A percentile compares a stretch with the other conserved stretches of the same genome.
Conservation (phyloP, 176 grass and related monocot genomes). For the Areca catechu region DNA sequence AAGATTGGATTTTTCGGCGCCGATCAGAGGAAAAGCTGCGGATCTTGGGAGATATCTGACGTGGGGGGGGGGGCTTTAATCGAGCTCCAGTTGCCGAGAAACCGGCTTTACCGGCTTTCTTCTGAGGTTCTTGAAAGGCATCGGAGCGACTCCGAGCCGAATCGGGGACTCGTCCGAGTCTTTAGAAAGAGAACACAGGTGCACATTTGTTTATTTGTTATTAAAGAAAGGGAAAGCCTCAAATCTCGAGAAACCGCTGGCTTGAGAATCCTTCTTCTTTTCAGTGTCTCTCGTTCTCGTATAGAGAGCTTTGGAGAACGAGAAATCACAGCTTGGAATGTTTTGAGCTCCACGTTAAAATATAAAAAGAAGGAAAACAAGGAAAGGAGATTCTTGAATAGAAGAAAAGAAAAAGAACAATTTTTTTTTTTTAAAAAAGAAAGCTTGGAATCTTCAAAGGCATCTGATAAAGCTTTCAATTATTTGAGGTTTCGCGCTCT, state of each 20-base stretch:
- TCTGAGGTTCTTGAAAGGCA: slow-evolving; percentile 4
- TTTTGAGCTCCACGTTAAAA: slow-evolving; percentile 27
- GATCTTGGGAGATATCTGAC: slow-evolving; percentile 11
- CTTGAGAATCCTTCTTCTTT: slow-evolving; percentile 11
- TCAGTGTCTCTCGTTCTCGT: slow-evolving; percentile 1
- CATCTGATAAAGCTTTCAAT: slow-evolving; percentile 50
- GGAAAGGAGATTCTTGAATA: slow-evolving; percentile 47
- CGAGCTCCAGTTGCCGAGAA: slow-evolving; percentile 48
- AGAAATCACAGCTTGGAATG: slow-evolving; percentile 35
- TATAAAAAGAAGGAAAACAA: slow-evolving; percentile 47
- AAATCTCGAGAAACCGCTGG: slow-evolving; percentile 8
- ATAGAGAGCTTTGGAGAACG: slow-evolving; percentile 22
- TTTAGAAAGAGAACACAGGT: too few species aligned
- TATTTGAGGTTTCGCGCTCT: slow-evolving; percentile 16
- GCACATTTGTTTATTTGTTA: too few species aligned
- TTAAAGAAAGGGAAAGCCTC: neutral
- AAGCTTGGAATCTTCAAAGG: slow-evolving; percentile 66
- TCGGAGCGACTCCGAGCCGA: neutral
- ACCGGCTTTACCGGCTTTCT: slow-evolving; percentile 36
- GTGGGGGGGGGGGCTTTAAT: slow-evolving; percentile 30
- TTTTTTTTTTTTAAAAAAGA: slow-evolving; percentile 30
- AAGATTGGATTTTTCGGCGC: slow-evolving; percentile 18
- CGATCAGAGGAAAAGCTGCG: slow-evolving; percentile 18
- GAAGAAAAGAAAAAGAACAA: slow-evolving; percentile 41
- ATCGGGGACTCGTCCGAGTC: too few species aligned